Conservation (phyloP, 164 flowering plant species). For the Cinnamomum chago region DNA sequence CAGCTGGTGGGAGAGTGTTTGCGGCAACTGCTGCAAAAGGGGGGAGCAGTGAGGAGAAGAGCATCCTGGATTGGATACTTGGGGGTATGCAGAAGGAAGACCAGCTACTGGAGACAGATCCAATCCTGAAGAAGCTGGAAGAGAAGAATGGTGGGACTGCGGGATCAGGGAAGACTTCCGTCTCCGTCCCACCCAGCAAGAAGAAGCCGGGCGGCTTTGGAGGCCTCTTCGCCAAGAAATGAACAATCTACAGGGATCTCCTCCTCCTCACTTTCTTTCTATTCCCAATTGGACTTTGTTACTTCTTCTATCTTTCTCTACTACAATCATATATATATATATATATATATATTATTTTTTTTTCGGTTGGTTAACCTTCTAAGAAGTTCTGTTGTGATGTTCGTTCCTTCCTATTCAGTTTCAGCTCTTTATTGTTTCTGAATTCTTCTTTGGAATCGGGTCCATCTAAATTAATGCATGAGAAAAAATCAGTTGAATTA, state of each 20-base stretch:
- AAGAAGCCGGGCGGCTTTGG: conserved; percentile 61
- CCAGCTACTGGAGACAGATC: conserved; percentile 79
- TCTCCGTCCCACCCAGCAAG: conserved; percentile 44
- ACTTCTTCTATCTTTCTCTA: not conserved
- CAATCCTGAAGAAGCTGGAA: conserved; percentile 82
- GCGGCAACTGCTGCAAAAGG: conserved; percentile 4
- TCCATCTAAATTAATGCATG: too few relatives aligned
- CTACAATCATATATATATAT: not conserved
- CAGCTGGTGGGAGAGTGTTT: not conserved
- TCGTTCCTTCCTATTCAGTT: too few relatives aligned
- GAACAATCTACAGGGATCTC: conserved; percentile 6
- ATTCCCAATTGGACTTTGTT: too few relatives aligned
- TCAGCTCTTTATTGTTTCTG: too few relatives aligned
- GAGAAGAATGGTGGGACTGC: conserved; percentile 40
- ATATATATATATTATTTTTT: too few relatives aligned
- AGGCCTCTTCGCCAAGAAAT: conserved; percentile 79
- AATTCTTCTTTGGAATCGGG: too few relatives aligned
- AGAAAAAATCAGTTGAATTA: too few relatives aligned
- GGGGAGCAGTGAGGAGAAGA: conserved; percentile 54
- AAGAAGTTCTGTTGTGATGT: not conserved
- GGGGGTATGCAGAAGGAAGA: conserved; percentile 65
- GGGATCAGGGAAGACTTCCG: conserved; percentile 31
- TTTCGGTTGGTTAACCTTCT: not conserved
- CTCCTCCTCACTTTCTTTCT: not conserved
- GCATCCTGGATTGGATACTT: conserved; percentile 55